phyloP scores from a whole-genome alignment of 164 flowering plant species.

The Kalanchoe fedtschenkoi region DNA sequence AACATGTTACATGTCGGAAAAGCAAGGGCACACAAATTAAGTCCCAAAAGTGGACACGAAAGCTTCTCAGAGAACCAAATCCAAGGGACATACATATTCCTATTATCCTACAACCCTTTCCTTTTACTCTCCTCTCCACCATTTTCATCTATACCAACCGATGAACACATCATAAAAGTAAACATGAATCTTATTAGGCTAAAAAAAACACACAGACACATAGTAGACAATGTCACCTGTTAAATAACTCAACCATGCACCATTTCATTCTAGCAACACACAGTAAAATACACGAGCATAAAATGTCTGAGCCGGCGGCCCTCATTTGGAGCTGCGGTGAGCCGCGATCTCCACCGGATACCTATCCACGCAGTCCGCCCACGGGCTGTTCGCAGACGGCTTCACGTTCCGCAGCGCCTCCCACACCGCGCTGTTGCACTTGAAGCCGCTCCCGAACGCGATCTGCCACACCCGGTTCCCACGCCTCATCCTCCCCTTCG shows the following conservation, averaged over 20 bases:
- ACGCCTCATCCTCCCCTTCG: slow-evolving; percentile 61
- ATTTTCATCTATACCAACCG: background rate
- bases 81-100: background rate
- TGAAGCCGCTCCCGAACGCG: slow-evolving; percentile 75
- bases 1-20: background rate
- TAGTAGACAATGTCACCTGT: too few relatives aligned
- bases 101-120: too few relatives aligned
- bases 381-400: slow-evolving; percentile 47
- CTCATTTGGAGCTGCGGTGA: slow-evolving; percentile 10
- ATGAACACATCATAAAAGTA: background rate
- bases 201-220: too few relatives aligned
- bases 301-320: too few relatives aligned
- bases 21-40: background rate
- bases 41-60: background rate
- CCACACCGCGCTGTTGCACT: slow-evolving; percentile 88
- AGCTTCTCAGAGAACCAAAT: background rate
- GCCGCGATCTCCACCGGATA: slow-evolving; percentile 38
- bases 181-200: background rate
- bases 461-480: slow-evolving; percentile 76
- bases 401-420: slow-evolving; percentile 50
- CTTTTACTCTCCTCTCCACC: background rate
- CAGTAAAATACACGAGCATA: too few relatives aligned
- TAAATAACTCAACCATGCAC: too few relatives aligned
- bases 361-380: slow-evolving; percentile 65
- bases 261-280: background rate